Base-by-base conservation (phyloP, 2,329 filamentous ascomycete genomes). In the Aspergillus fumigatiaffinis region DNA sequence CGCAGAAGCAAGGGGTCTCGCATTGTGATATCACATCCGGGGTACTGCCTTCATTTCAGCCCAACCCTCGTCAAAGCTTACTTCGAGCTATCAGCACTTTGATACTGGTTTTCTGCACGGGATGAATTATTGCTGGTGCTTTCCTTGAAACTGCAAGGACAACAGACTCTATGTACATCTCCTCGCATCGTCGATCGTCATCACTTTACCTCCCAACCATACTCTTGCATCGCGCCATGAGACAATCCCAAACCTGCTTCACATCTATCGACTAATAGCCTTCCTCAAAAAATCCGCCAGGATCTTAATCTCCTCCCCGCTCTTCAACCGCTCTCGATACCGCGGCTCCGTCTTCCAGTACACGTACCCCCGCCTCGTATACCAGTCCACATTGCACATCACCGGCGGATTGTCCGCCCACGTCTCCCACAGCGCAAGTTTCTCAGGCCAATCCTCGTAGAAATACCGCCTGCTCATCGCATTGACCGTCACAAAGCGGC, bases 221-320 rank as follows among this genome's bases (percentile, higher is more conserved):
- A 14, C 29, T 32, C 29, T 14, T 14, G 29, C 32, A 38, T 38
- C 5, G 1, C 5, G 17, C 14, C 14, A 3, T 17, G 32, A 38
- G 14, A 38, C 14, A 6, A 38, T 6, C 6, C 5, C 32, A 38
- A 17, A 7, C 14, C 14, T n/a, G 32, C 32, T 17, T 38, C 32
- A 3, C 10, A 7, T 17, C 32, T 38, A 38, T 38, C 5, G 32
- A 17, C 5, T 23, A 46, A 46, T 17, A 21, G 42, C 8, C 42
- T 70, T 70, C 20, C 61, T 62, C 68, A 69, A 60, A 53, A 69
- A 68, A 6, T 62, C 65, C 38, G 62, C 66, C 53, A 57, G 52
- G 1, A 66, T 14, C 1, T 23, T 21, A 14, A 61, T n/a, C 21
- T 48, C 29, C 12, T 48, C 50, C 20, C 59, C 59, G 20, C 65